phyloP scores from a whole-genome alignment of 345 rosid genomes.

The Bruguiera sexangula region DNA sequence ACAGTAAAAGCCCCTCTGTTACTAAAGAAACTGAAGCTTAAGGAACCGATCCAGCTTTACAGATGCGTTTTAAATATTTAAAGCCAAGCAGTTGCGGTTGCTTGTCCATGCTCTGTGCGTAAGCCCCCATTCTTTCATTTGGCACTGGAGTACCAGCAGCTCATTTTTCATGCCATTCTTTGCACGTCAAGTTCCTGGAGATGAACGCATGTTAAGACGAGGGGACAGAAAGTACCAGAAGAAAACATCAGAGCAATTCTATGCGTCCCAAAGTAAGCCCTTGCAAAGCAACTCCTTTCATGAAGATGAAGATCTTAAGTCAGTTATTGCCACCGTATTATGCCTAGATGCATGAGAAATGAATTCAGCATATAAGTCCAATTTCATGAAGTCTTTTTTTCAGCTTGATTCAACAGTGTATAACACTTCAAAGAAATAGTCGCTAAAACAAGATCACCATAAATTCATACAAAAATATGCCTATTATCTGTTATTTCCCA shows the following conservation, averaged over 20 bases:
- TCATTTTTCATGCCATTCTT: background rate
- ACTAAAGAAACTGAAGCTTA: background rate
- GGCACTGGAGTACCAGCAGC: background rate
- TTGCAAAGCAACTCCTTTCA: background rate
- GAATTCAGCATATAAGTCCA: no score
- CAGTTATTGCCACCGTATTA: no score
- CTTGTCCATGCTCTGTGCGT: background rate
- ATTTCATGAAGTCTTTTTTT: no score
- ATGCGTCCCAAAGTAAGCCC: background rate
- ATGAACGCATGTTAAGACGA: background rate
- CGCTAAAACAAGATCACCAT: no score
- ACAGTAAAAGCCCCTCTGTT: background rate
- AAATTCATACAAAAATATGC: no score
- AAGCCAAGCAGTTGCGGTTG: constrained; percentile 5
- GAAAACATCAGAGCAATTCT: background rate
- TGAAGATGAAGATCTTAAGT: background rate
- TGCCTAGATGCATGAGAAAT: no score
- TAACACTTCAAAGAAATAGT: no score
- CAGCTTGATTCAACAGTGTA: no score
- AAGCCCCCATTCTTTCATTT: background rate
- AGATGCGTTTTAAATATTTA: background rate
- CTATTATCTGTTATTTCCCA: no score
- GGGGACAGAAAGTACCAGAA: background rate
- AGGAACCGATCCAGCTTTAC: constrained; percentile 4
- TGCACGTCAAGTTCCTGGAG: constrained; percentile 35